Evolutionary conservation across 78 protist genomes (phyloP).

Genomic region (Dictyostelium citrinum): DNA sequence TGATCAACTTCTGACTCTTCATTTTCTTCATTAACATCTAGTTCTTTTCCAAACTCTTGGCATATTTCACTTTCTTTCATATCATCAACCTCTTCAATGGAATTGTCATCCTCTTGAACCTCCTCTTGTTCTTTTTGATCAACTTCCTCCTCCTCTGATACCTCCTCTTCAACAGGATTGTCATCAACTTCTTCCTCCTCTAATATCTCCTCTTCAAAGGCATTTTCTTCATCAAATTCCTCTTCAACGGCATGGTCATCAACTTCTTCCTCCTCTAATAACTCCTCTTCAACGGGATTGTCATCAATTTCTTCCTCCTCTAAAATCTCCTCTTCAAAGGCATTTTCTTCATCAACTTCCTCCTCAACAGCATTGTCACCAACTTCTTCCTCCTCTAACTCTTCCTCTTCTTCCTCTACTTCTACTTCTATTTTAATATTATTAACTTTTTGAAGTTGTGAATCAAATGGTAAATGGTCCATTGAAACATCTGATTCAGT

Average conservation of each 20-base stretch:
- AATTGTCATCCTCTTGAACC: not conserved
- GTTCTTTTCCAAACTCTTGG: not conserved
- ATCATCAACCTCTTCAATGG: not conserved
- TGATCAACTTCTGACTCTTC: too few relatives aligned
- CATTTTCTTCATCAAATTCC: not conserved
- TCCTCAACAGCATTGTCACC: not conserved
- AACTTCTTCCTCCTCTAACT: not conserved
- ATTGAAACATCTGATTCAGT: not conserved
- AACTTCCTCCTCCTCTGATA: not conserved
- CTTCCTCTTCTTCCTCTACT: not conserved
- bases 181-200: not conserved
- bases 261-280: not conserved
- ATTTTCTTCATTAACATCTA: not conserved
- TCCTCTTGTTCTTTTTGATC: not conserved
- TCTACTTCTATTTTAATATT: not conserved
- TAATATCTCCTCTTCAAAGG: not conserved
- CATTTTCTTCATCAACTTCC: not conserved
- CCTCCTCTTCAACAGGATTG: too few relatives aligned
- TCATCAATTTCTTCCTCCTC: not conserved
- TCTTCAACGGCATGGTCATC: not conserved
- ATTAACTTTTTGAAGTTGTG: not conserved
- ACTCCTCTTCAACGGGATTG: too few relatives aligned
- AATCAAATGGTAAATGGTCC: not conserved
- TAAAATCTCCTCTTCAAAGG: not conserved
- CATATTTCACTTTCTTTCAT: not conserved